phyloP scores from a whole-genome alignment of 495 filamentous ascomycete species.

The Penicillium manginii region DNA sequence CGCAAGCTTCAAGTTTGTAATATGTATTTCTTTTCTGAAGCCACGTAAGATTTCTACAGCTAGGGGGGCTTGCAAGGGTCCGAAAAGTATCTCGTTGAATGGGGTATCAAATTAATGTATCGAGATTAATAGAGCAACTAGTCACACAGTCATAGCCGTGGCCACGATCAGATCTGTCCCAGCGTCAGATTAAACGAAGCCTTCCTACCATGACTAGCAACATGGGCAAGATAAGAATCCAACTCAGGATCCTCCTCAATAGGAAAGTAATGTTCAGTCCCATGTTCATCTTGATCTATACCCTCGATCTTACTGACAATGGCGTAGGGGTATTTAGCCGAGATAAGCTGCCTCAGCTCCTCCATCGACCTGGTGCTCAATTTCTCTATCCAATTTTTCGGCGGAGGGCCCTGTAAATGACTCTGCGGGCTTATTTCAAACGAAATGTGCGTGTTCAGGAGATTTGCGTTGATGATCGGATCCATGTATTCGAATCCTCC shows the following conservation, averaged over 20 bases:
- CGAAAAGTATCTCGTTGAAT: too few relatives aligned
- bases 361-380: constrained; percentile 57
- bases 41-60: too few relatives aligned
- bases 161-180: constrained; percentile 20
- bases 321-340: constrained; percentile 57
- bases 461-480: constrained; percentile 32
- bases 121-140: too few relatives aligned
- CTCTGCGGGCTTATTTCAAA: constrained; percentile 65
- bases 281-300: constrained; percentile 60
- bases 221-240: constrained; percentile 67
- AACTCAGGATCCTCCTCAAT: constrained; percentile 74
- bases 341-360: constrained; percentile 58
- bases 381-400: constrained; percentile 66
- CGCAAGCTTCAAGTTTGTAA: neutral
- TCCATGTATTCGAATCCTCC: constrained; percentile 43
- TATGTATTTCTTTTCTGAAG: too few relatives aligned
- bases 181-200: constrained; percentile 64
- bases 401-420: constrained; percentile 39
- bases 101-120: too few relatives aligned
- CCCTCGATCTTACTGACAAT: constrained; percentile 65
- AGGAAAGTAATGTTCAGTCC: constrained; percentile 57
- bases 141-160: too few relatives aligned
- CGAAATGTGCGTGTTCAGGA: constrained; percentile 58
- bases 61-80: too few relatives aligned
- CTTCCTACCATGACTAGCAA: constrained; percentile 56